A percentile compares a stretch with the other conserved stretches of the same genome.
Evolutionary conservation across 352 stramenopile species (phyloP).

Genomic region (Phytophthora macrochlamydospora): DNA sequence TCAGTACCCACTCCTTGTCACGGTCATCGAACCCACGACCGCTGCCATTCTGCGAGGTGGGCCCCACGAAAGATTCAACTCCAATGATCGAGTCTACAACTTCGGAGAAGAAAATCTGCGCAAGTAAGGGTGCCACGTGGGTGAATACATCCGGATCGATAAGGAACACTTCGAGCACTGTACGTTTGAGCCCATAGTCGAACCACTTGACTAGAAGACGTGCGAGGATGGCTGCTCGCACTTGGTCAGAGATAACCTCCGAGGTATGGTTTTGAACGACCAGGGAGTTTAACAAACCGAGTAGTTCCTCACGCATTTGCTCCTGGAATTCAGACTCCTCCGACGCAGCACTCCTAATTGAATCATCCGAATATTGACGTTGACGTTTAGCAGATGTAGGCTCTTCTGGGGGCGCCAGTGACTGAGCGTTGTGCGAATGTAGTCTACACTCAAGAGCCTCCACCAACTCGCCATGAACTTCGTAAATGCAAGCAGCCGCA

Average conservation of each 20-base stretch:
- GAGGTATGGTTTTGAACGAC: slow-evolving; percentile 56
- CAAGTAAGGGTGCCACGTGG: slow-evolving; percentile 63
- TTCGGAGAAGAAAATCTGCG: slow-evolving; percentile 80
- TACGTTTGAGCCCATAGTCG: slow-evolving; percentile 63
- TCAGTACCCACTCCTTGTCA: slow-evolving; percentile 75
- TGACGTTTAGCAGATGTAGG: slow-evolving; percentile 25
- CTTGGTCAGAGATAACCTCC: slow-evolving; percentile 38
- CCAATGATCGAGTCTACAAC: slow-evolving; percentile 60
- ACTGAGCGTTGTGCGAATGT: slow-evolving; percentile 59
- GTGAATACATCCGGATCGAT: slow-evolving; percentile 63
- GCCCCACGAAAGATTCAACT: slow-evolving; percentile 8
- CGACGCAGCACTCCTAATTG: slow-evolving; percentile 22
- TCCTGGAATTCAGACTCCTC: slow-evolving; percentile 59
- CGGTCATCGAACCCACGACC: slow-evolving; percentile 64
- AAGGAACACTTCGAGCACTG: slow-evolving; percentile 69
- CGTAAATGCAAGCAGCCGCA: slow-evolving; percentile 75
- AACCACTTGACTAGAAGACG: slow-evolving; percentile 88
- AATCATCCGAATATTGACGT: slow-evolving; percentile 36
- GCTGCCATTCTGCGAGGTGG: slow-evolving; percentile 12
- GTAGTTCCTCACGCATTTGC: slow-evolving; percentile 66
- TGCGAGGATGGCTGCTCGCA: slow-evolving; percentile 72
- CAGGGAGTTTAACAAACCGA: slow-evolving; percentile 61
- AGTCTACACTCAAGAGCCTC: slow-evolving; percentile 86
- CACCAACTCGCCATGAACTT: slow-evolving; percentile 80
- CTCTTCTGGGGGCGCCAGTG: slow-evolving; percentile 2